A percentile compares a stretch with the other conserved stretches of the same genome.
These are phyloP conservation scores for Phytophthora macrochlamydospora DNA, from an alignment of 352 stramenopile genomes.

Conservation along the genomic window DNA sequence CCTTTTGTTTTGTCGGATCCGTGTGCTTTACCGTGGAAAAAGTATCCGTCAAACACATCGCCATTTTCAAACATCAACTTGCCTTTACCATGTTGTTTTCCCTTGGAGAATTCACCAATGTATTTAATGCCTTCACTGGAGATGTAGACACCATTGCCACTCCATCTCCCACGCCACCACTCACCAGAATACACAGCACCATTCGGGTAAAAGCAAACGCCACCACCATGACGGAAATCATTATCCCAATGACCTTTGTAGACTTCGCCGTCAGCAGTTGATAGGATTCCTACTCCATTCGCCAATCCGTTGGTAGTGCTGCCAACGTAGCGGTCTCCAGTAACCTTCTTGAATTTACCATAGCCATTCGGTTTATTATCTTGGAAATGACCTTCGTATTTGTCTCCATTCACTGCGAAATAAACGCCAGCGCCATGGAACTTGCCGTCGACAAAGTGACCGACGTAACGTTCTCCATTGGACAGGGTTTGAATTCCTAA, in stretches of 20 bases:
- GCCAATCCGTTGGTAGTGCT: constrained; percentile 63
- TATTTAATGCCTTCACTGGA: constrained; percentile 75
- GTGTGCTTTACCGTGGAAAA: constrained; percentile 52
- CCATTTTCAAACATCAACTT: constrained; percentile 79
- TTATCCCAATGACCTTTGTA: constrained; percentile 86
- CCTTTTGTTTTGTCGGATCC: constrained; percentile 60
- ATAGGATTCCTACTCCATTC: constrained; percentile 79
- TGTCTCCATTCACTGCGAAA: constrained; percentile 75
- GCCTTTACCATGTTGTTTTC: constrained; percentile 64
- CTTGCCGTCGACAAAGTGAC: constrained; percentile 80
- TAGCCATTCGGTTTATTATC: constrained; percentile 50
- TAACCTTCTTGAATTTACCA: constrained; percentile 73
- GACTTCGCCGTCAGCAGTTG: constrained; percentile 83
- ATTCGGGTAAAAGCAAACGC: constrained; percentile 81
- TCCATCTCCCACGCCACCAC: constrained; percentile 69
- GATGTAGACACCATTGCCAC: constrained; percentile 65
- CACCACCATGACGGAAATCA: constrained; percentile 65
- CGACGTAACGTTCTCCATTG: constrained; percentile 87
- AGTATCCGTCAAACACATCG: constrained; percentile 78
- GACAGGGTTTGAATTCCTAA: constrained; percentile 74
- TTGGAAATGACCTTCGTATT: constrained; percentile 78
- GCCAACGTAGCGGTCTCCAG: constrained; percentile 72
- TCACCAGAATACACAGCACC: constrained; percentile 73
- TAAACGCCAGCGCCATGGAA: constrained; percentile 76
- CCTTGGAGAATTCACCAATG: constrained; percentile 63